These are phyloP conservation scores for Solanum chiquidenum DNA, from an alignment of 257 asterid genomes.

Conservation along the genomic window DNA sequence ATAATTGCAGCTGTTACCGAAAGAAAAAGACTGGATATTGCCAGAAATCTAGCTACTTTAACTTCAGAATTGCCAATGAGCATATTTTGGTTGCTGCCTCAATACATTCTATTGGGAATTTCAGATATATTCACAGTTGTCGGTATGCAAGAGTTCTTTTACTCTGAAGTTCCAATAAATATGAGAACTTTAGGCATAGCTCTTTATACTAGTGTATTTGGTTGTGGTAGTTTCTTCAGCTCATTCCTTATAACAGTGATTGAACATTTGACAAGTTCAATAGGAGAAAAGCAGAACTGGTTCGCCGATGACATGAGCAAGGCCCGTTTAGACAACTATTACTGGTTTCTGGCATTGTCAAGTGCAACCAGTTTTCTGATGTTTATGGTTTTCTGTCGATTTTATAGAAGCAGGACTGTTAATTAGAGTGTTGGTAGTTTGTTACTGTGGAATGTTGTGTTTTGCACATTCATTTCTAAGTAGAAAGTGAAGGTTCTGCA, in stretches of 20 bases:
- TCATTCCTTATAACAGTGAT: conserved; percentile 48
- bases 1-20: conserved; percentile 68
- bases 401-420: not conserved
- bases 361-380: conserved; percentile 33
- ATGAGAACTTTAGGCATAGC: conserved; percentile 93
- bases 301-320: conserved; percentile 44
- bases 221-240: conserved; percentile 32
- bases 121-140: conserved; percentile 93
- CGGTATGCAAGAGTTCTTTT: conserved; percentile 94
- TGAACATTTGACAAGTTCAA: conserved; percentile 42
- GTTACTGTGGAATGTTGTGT: not conserved
- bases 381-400: conserved; percentile 30
- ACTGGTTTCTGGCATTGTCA: conserved; percentile 44
- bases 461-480: not conserved
- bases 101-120: conserved; percentile 69
- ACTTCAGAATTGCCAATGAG: conserved; percentile 23
- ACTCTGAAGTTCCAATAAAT: conserved; percentile 60
- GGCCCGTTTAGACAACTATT: conserved; percentile 53
- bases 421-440: not conserved
- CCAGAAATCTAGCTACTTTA: not conserved
- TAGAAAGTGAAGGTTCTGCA: not conserved
- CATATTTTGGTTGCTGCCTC: conserved; percentile 88
- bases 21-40: conserved; percentile 30
- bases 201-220: conserved; percentile 80
- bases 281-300: conserved; percentile 39